Evolutionary conservation across 805 yeast genomes (phyloP).

Genomic region (Kodamaea nitidulidarum): DNA sequence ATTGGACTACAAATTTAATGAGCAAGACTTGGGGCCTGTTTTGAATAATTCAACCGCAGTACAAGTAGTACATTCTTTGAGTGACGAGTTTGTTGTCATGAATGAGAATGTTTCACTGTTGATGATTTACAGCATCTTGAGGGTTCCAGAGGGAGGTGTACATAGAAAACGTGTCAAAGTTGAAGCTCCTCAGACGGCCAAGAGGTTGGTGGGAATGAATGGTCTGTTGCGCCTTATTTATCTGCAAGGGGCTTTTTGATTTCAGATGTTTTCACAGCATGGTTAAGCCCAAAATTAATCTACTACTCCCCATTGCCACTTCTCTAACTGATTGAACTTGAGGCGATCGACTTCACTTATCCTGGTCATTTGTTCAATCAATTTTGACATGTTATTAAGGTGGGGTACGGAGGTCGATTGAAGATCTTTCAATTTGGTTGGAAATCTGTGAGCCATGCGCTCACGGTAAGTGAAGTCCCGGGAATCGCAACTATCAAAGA

Average conservation of each 20-base stretch:
- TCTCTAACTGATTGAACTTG: too few species aligned
- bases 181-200: neutral
- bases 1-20: neutral
- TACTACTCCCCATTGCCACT: too few species aligned
- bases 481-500: neutral
- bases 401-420: too few species aligned
- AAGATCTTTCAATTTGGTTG: too few species aligned
- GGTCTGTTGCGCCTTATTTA: constrained; percentile 5
- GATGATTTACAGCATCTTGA: constrained; percentile 1
- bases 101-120: constrained; percentile 3
- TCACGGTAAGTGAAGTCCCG: too few species aligned
- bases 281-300: too few species aligned
- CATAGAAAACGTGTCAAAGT: constrained; percentile 1
- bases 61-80: constrained; percentile 4
- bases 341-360: too few species aligned
- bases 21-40: constrained; percentile 4
- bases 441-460: too few species aligned
- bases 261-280: too few species aligned
- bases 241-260: too few species aligned
- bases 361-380: too few species aligned
- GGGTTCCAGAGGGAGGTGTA: constrained; percentile 1
- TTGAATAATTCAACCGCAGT: constrained; percentile 5
- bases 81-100: constrained; percentile 1
- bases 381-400: too few species aligned
- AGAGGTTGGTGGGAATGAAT: constrained; percentile 5